Conservation (phyloP, 225 moss, liverwort and hornwort species). For the Physcomitrium patens region DNA sequence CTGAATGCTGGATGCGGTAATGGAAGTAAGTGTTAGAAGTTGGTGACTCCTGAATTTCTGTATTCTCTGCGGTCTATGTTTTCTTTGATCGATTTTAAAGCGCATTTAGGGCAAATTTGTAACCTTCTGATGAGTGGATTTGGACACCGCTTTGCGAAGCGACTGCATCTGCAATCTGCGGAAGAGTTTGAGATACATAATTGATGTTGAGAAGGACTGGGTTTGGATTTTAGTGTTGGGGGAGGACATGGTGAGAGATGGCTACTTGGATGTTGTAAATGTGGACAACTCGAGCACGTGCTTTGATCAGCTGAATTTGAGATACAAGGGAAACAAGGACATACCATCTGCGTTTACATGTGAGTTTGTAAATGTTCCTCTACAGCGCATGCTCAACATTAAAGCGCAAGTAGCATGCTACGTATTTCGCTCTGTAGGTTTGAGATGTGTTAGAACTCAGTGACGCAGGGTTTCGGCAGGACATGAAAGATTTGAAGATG, state of each 20-base stretch:
- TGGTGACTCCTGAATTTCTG: not conserved
- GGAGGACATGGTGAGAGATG: constrained; percentile 56
- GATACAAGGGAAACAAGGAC: constrained; percentile 48
- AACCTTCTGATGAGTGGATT: not conserved
- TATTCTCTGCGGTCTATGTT: not conserved
- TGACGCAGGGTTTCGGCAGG: constrained; percentile 41
- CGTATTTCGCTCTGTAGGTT: not conserved
- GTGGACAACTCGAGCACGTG: constrained; percentile 41
- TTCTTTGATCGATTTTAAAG: not conserved
- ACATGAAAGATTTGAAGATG: constrained; percentile 51
- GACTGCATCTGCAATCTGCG: not conserved
- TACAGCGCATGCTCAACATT: not conserved
- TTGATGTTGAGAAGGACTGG: not conserved
- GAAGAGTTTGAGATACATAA: not conserved
- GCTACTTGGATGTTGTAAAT: constrained; percentile 47
- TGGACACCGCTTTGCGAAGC: not conserved
- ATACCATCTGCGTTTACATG: constrained; percentile 32
- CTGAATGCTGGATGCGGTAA: constrained; percentile 51
- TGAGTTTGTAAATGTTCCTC: constrained; percentile 23
- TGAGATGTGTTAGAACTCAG: not conserved
- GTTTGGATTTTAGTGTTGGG: constrained; percentile 35
- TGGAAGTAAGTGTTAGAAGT: constrained; percentile 13
- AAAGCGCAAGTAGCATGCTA: not conserved
- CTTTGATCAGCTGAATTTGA: constrained; percentile 42
- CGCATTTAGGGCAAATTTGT: not conserved